Evolutionary conservation across 2,329 filamentous ascomycete genomes (phyloP).

Genomic region (Exserohilum rostratum): DNA sequence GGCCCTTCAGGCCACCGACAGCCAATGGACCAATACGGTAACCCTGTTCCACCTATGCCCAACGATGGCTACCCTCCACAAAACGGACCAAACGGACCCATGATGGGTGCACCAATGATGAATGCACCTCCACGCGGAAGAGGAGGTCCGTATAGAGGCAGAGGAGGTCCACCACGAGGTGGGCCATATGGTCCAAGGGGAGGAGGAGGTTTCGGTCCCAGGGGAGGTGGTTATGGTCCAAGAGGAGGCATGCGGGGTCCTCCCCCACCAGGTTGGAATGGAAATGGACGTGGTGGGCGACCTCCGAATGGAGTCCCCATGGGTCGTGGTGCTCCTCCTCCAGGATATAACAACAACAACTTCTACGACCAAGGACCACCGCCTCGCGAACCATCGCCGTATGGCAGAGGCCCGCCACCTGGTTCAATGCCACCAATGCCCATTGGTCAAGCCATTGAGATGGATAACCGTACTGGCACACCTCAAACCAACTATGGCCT

Average conservation of each 20-base stretch:
- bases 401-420: conserved; percentile 64
- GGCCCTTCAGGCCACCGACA: conserved; percentile 48
- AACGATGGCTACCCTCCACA: conserved; percentile 48
- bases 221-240: conserved; percentile 36
- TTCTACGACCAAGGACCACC: conserved; percentile 48
- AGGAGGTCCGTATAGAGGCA: conserved; percentile 46
- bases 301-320: conserved; percentile 46
- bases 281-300: conserved; percentile 43
- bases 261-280: conserved; percentile 51
- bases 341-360: conserved; percentile 50
- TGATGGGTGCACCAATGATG: conserved; percentile 30
- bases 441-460: conserved; percentile 75
- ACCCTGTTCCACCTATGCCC: conserved; percentile 56
- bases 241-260: conserved; percentile 49
- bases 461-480: conserved; percentile 66
- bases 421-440: conserved; percentile 34
- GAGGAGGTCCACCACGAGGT: conserved; percentile 49
- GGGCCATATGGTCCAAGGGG: conserved; percentile 43
- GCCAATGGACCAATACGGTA: conserved; percentile 69
- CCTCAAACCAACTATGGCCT: conserved; percentile 49
- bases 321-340: conserved; percentile 51
- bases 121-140: conserved; percentile 50
- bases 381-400: conserved; percentile 46
- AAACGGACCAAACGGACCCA: no score
- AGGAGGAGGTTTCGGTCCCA: conserved; percentile 45